A percentile compares a stretch with the other conserved stretches of the same genome.
Conservation (phyloP, 371 early-diverging fungal species). For the Mortierella sp. region DNA sequence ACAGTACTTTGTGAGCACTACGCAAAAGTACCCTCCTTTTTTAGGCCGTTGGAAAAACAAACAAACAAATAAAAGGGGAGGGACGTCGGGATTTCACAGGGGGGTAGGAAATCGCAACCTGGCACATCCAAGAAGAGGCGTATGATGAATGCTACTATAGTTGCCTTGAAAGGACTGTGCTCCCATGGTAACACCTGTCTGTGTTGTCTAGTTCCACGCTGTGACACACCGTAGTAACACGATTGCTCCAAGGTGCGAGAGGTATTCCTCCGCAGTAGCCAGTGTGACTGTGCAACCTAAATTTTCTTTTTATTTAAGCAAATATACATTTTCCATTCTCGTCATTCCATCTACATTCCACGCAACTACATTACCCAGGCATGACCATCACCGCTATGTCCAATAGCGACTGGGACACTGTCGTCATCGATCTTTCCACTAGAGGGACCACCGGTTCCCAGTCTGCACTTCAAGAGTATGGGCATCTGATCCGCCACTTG, state of each 20-base stretch:
- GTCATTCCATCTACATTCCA: no score
- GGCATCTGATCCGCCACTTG: not conserved
- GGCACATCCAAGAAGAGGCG: no score
- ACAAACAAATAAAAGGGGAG: not conserved
- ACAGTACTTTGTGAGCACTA: not conserved
- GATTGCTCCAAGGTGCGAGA: no score
- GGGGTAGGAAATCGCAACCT: no score
- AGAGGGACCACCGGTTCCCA: not conserved
- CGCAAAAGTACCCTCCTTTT: not conserved
- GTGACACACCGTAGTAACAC: no score
- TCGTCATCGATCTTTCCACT: not conserved
- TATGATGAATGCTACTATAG: no score
- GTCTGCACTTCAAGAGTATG: not conserved
- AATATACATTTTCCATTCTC: not conserved
- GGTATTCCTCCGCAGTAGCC: no score
- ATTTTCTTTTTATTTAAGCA: not conserved
- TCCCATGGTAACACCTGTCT: no score
- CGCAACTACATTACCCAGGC: not conserved
- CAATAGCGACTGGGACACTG: not conserved
- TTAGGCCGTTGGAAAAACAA: not conserved
- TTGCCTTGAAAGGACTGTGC: no score
- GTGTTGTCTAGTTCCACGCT: no score
- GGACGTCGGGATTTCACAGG: not conserved
- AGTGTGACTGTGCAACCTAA: not conserved
- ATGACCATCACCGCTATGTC: not conserved